Percentiles rank a stretch among this genome's conserved stretches.
Evolutionary conservation across 2,329 filamentous ascomycete species (phyloP).

Genomic region (Colletotrichum plurivorum): DNA sequence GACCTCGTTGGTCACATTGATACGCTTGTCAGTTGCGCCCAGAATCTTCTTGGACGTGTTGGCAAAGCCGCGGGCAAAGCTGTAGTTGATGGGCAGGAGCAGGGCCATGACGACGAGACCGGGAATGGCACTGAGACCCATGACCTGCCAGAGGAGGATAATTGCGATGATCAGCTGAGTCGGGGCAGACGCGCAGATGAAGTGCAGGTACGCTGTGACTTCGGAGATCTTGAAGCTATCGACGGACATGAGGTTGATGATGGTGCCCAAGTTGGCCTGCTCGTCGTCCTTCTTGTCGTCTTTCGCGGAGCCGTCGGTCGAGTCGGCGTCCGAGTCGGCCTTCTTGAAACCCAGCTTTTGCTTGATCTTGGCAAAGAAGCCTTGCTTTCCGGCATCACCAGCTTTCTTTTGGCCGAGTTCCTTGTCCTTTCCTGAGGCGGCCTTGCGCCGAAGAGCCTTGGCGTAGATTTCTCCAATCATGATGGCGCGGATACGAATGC

Average conservation of each 20-base stretch:
- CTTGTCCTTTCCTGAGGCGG: conserved; percentile 82
- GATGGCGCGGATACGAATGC: conserved; percentile 92
- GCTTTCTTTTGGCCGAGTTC: conserved; percentile 72
- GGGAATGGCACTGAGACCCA: conserved; percentile 93
- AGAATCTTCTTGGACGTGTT: conserved; percentile 92
- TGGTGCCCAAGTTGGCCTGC: conserved; percentile 95
- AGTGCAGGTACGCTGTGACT: conserved; percentile 94
- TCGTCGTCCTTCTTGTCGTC: conserved; percentile 67
- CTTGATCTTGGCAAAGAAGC: conserved; percentile 66
- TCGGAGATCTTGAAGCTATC: conserved; percentile 99
- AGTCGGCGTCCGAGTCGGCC: conserved; percentile 50
- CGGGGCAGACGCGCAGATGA: conserved; percentile 91
- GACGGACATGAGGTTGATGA: conserved; percentile 99
- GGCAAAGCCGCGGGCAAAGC: conserved; percentile 87
- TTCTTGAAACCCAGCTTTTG: conserved; percentile 71
- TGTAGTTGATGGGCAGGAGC: conserved; percentile 91
- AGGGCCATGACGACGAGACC: conserved; percentile 92
- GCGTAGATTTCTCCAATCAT: conserved; percentile 98
- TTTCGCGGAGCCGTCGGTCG: conserved; percentile 51
- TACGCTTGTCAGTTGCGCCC: conserved; percentile 93
- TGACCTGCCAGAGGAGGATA: conserved; percentile 86
- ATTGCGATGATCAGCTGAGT: conserved; percentile 89
- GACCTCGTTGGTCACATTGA: conserved; percentile 96
- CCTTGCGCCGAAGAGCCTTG: conserved; percentile 93
- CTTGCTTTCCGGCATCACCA: conserved; percentile 52